phyloP scores from a whole-genome alignment of 352 stramenopile species.

The Phytophthora chlamydospora region DNA sequence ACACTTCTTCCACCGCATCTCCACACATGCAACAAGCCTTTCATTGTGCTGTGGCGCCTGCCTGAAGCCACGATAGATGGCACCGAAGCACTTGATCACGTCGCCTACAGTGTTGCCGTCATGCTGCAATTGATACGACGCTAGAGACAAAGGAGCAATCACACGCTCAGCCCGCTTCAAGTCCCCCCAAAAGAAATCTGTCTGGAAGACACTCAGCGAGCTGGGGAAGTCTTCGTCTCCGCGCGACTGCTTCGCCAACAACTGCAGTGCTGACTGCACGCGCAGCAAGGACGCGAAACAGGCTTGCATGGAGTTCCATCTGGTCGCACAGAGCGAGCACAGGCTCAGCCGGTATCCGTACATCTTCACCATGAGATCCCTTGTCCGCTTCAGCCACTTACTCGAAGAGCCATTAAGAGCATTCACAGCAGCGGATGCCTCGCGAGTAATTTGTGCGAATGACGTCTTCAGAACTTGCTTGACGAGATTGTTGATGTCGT shows the following conservation, averaged over 20 bases:
- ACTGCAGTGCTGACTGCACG: conserved; percentile 1
- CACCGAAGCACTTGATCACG: conserved; percentile 10
- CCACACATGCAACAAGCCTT: neutral
- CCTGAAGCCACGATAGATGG: conserved; percentile 8
- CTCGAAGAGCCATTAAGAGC: neutral
- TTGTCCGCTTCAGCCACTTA: conserved; percentile 6
- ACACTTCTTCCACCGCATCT: conserved; percentile 5
- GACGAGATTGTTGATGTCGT: conserved; percentile 27
- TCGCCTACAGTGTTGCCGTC: conserved; percentile 15
- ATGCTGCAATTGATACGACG: conserved; percentile 6
- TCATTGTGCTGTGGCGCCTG: no score
- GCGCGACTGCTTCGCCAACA: neutral
- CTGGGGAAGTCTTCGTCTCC: conserved; percentile 1
- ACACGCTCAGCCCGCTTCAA: conserved; percentile 4
- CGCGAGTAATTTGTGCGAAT: conserved; percentile 6
- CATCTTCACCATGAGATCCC: neutral
- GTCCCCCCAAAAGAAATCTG: conserved; percentile 1
- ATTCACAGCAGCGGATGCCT: conserved; percentile 11
- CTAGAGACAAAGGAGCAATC: conserved; percentile 3
- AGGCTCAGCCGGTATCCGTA: conserved; percentile 5
- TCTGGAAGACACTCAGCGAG: neutral
- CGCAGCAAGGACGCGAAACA: conserved; percentile 14
- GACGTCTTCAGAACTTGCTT: conserved; percentile 17
- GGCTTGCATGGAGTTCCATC: conserved; percentile 19
- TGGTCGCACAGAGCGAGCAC: conserved; percentile 1